Base-by-base conservation (phyloP, 345 rosid genomes). In the Citrus mangshanensis region DNA sequence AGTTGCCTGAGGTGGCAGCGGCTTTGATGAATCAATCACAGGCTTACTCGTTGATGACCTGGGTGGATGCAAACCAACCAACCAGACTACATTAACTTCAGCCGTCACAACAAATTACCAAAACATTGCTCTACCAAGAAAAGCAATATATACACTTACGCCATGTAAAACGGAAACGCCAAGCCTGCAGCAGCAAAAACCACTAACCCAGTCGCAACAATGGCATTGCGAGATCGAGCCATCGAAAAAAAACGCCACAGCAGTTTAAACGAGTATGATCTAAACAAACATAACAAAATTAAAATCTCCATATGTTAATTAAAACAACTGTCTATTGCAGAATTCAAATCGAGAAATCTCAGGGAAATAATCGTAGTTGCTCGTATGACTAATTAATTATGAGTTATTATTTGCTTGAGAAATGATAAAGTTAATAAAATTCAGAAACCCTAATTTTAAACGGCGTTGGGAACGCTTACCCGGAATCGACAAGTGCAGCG, bases 1-100 rank as follows among this genome's bases (percentile, higher is more conserved):
- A 70, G 99, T 92, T 62, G 97, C 99, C 87, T 96, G 97, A 1
- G 98, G 98, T 34, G 97, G 93, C 68, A 96, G 84, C 0, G 98
- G 89, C 83, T 94, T 94, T 25, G 99, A 88, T 68, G 97, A 63
- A 82, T 96, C 98, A 18, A 95, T 89, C 77, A 93, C 94, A 7
- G 97, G 93, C 49, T 72, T 83, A 8, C 79, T 81, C 86, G 76
- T 94, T 28, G 92, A 85, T 22, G 96, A 88, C 82, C 98, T 91
- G 88, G 54, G 80, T 24, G 59, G 59, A 77, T 27, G 72, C 46
- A 76, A 58, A 72, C 30, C 68, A 28, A 12, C 51, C 51, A 28
- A 72, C 25, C 63, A 28, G 8, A 35, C 73, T 18, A 58, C 18
- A 32, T 60, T 12, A 79, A 62, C 40, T 46, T 64, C n/a, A 34